Evolutionary conservation across 306 rosid genomes (phyloP).

Genomic region (Dalbergia cochinchinensis): DNA sequence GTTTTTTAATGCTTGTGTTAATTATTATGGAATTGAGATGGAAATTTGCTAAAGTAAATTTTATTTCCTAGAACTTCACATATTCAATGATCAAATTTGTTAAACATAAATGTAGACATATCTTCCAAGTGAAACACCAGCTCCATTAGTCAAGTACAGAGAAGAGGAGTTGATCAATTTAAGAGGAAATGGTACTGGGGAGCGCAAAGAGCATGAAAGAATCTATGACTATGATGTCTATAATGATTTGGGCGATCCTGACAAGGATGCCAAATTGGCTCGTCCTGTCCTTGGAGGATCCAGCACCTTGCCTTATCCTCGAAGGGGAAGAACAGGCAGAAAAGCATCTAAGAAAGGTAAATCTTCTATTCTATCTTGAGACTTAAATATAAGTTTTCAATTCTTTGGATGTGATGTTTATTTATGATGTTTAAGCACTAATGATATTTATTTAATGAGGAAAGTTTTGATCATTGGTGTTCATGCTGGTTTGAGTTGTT

Average conservation of each 20-base stretch:
- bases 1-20: too few relatives aligned
- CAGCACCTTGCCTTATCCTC: constrained; percentile 71
- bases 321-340: constrained; percentile 86
- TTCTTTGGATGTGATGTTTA: background rate
- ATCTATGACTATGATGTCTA: constrained; percentile 81
- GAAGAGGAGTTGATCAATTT: constrained; percentile 60
- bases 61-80: background rate
- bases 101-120: constrained; percentile 58
- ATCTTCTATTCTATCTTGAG: background rate
- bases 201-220: constrained; percentile 78
- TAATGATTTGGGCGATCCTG: constrained; percentile 76
- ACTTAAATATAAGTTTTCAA: background rate
- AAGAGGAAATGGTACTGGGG: constrained; percentile 78
- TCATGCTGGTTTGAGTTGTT: background rate
- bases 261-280: constrained; percentile 45
- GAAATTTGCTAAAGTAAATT: background rate
- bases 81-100: background rate
- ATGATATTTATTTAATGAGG: background rate
- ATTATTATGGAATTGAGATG: too few relatives aligned
- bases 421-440: background rate
- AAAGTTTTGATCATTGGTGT: background rate
- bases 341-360: constrained; percentile 60
- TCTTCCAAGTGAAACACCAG: constrained; percentile 78
- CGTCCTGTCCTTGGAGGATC: constrained; percentile 85
- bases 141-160: constrained; percentile 58